Base-by-base conservation (phyloP, 495 filamentous ascomycete species). In the Hypoxylon intermedium region DNA sequence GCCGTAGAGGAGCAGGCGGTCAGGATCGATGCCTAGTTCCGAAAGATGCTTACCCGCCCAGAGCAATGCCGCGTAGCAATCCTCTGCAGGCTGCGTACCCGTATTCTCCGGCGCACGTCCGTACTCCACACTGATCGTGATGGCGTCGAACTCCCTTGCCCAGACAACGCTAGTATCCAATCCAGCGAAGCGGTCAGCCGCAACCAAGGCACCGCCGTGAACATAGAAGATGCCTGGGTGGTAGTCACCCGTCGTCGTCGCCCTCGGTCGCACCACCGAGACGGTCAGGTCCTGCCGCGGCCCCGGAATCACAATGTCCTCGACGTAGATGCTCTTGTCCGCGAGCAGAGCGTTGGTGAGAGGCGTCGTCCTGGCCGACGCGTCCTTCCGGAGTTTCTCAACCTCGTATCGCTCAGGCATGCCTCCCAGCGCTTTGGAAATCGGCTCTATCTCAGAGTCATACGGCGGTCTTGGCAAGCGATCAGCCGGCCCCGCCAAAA, bases 71-170 rank as follows among this genome's bases (percentile, higher is more conserved):
- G 68, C 66, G 18, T 71, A 71, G 20, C 68, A 71, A 50, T 71
- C 68, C 44, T 67, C 62, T 9, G 48, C 63, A 3, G 65, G 69
- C 28, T 65, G 58, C 16, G 71, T 70, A 20, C 63, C 61, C 2
- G 55, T 64, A 33, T 54, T 66, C 36, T 75, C 73, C 6, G 72
- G 73, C 36, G 73, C 69, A 50, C 68, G 65, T 30, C 73, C 69
- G 46, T 74, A 74, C 58, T 75, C 73, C 19, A 75, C 61, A 52
- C 68, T 71, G 11, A 71, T 61, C 41, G 65, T 65, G 53, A 69
- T 67, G 50, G 66, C 68, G 18, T 64, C 54, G 23, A 69, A 57
- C 20, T 71, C 68, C 56, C 52, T 67, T 46, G 68, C 68, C 68
- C 68, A 71, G 11, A 67, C 44, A 6, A 67, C 55, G 20, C 66